phyloP scores from a whole-genome alignment of 805 yeast species.

The Helenozyma baotianmanensis region DNA sequence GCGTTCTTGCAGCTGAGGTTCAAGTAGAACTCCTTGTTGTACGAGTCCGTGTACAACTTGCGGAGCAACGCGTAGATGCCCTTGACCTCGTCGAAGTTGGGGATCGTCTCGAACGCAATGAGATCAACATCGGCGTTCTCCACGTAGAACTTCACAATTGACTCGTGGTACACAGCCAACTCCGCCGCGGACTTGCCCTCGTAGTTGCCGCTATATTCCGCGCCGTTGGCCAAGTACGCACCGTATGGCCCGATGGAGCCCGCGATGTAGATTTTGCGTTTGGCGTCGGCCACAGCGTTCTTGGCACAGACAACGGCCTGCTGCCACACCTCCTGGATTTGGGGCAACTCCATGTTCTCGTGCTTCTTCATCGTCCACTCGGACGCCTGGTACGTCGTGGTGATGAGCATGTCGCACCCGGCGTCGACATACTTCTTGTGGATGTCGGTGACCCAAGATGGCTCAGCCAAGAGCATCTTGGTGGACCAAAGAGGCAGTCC shows the following conservation, averaged over 20 bases:
- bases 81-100: conserved; percentile 53
- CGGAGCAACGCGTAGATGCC: conserved; percentile 42
- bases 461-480: conserved; percentile 14
- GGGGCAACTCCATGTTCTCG: conserved; percentile 8
- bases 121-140: conserved; percentile 45
- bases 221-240: conserved; percentile 60
- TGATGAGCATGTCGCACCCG: conserved; percentile 16
- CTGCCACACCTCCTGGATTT: conserved; percentile 12
- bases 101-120: conserved; percentile 70
- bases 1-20: conserved; percentile 29
- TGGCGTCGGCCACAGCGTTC: conserved; percentile 6
- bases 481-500: conserved; percentile 19
- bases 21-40: conserved; percentile 41
- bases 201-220: conserved; percentile 73
- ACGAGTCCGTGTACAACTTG: conserved; percentile 15
- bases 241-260: conserved; percentile 81
- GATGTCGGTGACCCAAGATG: conserved; percentile 11
- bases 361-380: conserved; percentile 11
- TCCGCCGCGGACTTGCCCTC: conserved; percentile 32
- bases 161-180: conserved; percentile 48
- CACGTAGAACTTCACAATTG: conserved; percentile 37
- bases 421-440: conserved; percentile 14
- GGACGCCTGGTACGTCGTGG: conserved; percentile 18
- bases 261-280: conserved; percentile 30
- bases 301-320: conserved; percentile 12